Percentiles rank a stretch among this genome's conserved stretches.
phyloP scores from a whole-genome alignment of 805 yeast species.

The Suhomyces emberorum region DNA sequence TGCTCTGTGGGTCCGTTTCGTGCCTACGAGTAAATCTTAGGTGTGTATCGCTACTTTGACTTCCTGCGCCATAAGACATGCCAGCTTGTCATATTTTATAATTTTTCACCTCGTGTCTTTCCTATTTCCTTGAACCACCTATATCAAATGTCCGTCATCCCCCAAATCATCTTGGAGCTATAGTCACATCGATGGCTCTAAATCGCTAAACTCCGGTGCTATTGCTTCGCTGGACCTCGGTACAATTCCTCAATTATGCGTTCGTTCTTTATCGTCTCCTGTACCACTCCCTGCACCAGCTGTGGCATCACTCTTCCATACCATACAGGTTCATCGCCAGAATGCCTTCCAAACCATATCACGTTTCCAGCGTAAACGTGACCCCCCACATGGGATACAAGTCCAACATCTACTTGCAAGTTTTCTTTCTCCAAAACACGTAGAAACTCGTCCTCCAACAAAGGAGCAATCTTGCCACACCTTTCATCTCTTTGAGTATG shows the following conservation, averaged over 20 bases:
- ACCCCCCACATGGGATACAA: constrained; percentile 79
- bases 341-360: constrained; percentile 44
- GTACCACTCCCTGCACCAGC: constrained; percentile 62
- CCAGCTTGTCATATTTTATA: no score
- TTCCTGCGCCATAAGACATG: no score
- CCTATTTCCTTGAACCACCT: no score
- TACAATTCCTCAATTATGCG: constrained; percentile 54
- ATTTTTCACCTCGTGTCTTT: no score
- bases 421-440: constrained; percentile 34
- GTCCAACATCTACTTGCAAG: constrained; percentile 42
- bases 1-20: no score
- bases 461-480: constrained; percentile 67
- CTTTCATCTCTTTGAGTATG: constrained; percentile 60
- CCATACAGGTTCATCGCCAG: constrained; percentile 50
- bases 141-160: no score
- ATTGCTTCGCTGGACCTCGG: constrained; percentile 41
- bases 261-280: constrained; percentile 48
- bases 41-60: no score
- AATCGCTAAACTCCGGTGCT: no score
- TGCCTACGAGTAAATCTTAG: no score
- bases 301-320: constrained; percentile 71
- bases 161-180: no score
- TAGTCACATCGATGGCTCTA: no score
- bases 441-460: constrained; percentile 49
- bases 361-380: constrained; percentile 86